Conservation (phyloP, 2,329 filamentous ascomycete species). For the Curvularia sp. region DNA sequence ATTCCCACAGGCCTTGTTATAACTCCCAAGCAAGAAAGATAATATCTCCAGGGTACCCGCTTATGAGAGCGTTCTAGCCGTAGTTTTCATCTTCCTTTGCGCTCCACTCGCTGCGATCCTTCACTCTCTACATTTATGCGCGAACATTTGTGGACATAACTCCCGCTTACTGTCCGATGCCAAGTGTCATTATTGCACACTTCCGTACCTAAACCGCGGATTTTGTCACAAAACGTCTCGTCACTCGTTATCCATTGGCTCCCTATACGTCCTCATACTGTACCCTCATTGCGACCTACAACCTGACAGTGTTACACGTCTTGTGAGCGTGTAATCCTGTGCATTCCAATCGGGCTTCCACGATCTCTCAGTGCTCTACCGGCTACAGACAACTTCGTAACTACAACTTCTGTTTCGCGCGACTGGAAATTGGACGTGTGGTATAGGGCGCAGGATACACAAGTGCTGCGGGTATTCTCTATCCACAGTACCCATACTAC, state of each 20-base stretch:
- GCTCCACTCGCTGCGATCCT: conserved; percentile 1
- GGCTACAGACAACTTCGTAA: neutral
- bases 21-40: neutral
- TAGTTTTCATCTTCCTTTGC: conserved; percentile 2
- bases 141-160: neutral
- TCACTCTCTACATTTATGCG: neutral
- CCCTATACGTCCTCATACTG: conserved; percentile 7
- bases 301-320: conserved; percentile 19
- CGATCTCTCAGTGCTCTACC: neutral
- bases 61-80: conserved; percentile 1
- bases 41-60: neutral
- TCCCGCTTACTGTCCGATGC: neutral
- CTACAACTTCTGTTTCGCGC: neutral
- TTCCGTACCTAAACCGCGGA: neutral
- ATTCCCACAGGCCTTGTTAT: neutral
- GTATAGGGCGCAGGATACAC: neutral
- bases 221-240: conserved; percentile 11
- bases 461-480: neutral
- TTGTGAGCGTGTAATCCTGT: conserved; percentile 1
- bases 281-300: conserved; percentile 10
- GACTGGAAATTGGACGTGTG: neutral
- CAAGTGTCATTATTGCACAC: neutral
- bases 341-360: conserved; percentile 4
- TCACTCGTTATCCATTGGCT: conserved; percentile 14
- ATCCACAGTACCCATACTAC: neutral